Base-by-base conservation (phyloP, 495 filamentous ascomycete genomes). In the Darksidea phi region DNA sequence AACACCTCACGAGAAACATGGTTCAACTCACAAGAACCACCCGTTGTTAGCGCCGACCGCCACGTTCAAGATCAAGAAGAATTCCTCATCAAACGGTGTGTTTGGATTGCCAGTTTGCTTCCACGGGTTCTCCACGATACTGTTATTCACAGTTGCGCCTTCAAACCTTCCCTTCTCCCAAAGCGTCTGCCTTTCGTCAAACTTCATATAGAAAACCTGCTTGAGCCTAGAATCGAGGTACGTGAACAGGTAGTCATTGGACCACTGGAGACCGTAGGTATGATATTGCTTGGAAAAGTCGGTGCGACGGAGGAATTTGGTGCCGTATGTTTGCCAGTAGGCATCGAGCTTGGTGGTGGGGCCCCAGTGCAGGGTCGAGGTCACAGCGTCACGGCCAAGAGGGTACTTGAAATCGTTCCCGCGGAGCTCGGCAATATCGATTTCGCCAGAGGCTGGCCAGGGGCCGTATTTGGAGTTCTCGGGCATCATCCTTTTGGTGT, bases 381-480 rank as follows among this genome's bases (percentile, higher is more conserved):
- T 25, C 0, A 54, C 28, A 11, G 26, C 37, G 48, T 67, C 61
- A 12, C 55, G 46, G 21, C 64, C 64, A 10, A 25, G 23, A 17
- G 36, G 41, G 50, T 64, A 59, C 11, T 23, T 47, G 8, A 17
- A 26, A 17, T 41, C 20, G 42, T 67, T 67, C 47, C 64, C 64
- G 23, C 62, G 50, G 25, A 21, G 38, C 38, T 67, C 64, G 6
- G 43, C 47, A 32, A 67, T 67, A 42, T 67, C 64, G 32, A 67
- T 43, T 20, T 43, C 41, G 41, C 41, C 41, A 4, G 15, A n/a
- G 17, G 89, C 89, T 34, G 87, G 74, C 74, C 73, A 76, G 1
- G 41, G 56, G 26, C 74, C 74, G 53, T 76, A 76, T 3, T 64
- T 66, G 36, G 34, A 49, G 28, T 67, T 58, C 58, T 73, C 64